Base-by-base conservation (phyloP, 306 rosid genomes). In the Rosa rugosa region DNA sequence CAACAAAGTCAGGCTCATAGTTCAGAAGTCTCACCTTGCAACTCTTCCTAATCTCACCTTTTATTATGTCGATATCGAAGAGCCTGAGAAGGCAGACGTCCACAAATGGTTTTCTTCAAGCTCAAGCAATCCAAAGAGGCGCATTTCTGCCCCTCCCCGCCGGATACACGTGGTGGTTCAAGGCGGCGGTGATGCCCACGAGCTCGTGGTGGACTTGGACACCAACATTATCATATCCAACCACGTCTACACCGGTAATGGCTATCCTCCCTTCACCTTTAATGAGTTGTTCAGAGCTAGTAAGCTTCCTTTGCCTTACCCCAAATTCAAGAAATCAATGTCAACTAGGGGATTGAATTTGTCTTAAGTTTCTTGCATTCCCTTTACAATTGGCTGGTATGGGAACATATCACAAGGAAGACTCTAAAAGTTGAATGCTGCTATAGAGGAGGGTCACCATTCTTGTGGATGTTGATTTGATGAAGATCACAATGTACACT, bases 301-400 rank as follows among this genome's bases (percentile, higher is more conserved):
- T 85, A 88, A 88, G 79, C 80, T 94, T 25, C 97, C 97, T 36
- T 84, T 88, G 22, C 75, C 42, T 18, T 83, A 85, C 79, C 82
- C 94, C 47, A 84, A 83, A 70, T 94, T 92, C 83, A 80, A 77
- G 49, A 72, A 42, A 56, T 92, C 98, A 56, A 83, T 90, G 27
- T 38, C 82, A 11, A 82, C 77, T 4, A 86, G 97, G 76, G 90
- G 93, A 25, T 85, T 94, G 84, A 89, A 90, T 53, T 75, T 92
- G 57, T 87, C 93, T 23, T 88, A 92, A 84, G 87, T 92, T 77
- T 94, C 98, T 63, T 94, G 94, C 82, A 74, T 92, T 2, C 97
- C 98, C 45, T 85, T 92, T 34, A 90, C 97, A 23, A 46, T 88
- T 25, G 98, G 98, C 67, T 94, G 97, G 97, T 89, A 71, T 79